Conservation (phyloP, 2,329 filamentous ascomycete species). For the Dactylellina cionopaga region DNA sequence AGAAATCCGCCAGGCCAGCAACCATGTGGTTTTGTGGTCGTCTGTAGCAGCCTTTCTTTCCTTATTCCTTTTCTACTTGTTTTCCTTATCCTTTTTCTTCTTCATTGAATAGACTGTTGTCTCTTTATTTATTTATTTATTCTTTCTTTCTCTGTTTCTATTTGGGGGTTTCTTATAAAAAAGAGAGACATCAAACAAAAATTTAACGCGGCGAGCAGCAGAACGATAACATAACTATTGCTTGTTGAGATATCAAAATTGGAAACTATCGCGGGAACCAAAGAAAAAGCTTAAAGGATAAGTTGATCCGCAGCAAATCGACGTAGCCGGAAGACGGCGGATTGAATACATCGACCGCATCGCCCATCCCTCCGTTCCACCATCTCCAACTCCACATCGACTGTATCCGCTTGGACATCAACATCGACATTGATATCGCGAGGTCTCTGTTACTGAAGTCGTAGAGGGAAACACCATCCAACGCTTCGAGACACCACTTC, state of each 20-base stretch:
- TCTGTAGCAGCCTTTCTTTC: no score
- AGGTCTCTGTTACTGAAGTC: no score
- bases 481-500: slow-evolving; percentile 15
- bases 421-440: no score
- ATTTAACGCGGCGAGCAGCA: slow-evolving; percentile 22
- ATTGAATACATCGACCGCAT: no score
- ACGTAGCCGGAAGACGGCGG: neutral
- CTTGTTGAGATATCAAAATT: no score
- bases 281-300: no score
- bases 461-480: neutral
- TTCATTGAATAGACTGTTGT: neutral
- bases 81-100: neutral
- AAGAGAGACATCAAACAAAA: no score
- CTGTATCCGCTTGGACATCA: no score
- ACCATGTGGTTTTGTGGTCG: neutral
- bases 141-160: neutral
- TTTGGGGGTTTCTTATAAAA: no score
- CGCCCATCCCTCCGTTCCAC: neutral
- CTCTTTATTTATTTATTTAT: neutral
- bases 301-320: neutral
- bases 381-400: no score
- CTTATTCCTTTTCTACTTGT: neutral
- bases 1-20: neutral
- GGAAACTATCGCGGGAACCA: no score
- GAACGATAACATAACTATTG: no score